These are phyloP conservation scores for Penicillium argentinense DNA, from an alignment of 495 filamentous ascomycete species.

Conservation along the genomic window DNA sequence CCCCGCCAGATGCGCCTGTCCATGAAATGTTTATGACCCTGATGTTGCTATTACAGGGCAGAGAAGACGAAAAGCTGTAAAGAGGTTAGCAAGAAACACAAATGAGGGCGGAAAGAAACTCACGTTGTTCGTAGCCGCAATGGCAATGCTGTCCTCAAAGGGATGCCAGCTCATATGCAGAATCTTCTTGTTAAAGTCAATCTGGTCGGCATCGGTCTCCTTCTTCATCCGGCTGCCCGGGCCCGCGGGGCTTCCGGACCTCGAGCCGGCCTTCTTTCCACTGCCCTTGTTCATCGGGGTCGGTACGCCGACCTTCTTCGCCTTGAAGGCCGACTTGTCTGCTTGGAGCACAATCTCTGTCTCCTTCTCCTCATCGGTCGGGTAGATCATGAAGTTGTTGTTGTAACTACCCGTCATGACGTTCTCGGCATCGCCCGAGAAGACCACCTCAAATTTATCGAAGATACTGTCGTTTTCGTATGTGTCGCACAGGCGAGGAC, in stretches of 20 bases:
- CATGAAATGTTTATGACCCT: conserved; percentile 26
- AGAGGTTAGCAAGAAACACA: not conserved
- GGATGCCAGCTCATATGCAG: conserved; percentile 99
- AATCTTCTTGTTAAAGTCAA: conserved; percentile 99
- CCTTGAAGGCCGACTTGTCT: conserved; percentile 98
- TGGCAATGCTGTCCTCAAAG: conserved; percentile 98
- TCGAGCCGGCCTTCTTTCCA: conserved; percentile 79
- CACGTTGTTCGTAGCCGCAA: conserved; percentile 99
- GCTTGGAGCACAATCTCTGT: conserved; percentile 97
- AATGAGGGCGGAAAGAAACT: conserved; percentile 40
- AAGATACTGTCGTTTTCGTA: conserved; percentile 99
- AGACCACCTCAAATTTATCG: conserved; percentile 99
- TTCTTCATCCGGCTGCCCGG: conserved; percentile 95
- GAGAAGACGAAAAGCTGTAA: conserved; percentile 93
- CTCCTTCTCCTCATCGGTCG: conserved; percentile 90
- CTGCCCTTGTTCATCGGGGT: conserved; percentile 90
- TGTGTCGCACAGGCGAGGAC: conserved; percentile 92
- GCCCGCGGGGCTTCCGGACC: conserved; percentile 87
- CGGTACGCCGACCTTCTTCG: conserved; percentile 97
- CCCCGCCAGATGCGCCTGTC: conserved; percentile 29
- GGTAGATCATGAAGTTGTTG: conserved; percentile 99
- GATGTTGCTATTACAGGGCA: conserved; percentile 65
- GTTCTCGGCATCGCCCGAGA: conserved; percentile 96
- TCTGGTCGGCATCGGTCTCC: conserved; percentile 98
- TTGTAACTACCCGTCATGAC: conserved; percentile 99